Evolutionary conservation across 176 grass and related monocot species (phyloP).

Genomic region (Tuctoria greenei): DNA sequence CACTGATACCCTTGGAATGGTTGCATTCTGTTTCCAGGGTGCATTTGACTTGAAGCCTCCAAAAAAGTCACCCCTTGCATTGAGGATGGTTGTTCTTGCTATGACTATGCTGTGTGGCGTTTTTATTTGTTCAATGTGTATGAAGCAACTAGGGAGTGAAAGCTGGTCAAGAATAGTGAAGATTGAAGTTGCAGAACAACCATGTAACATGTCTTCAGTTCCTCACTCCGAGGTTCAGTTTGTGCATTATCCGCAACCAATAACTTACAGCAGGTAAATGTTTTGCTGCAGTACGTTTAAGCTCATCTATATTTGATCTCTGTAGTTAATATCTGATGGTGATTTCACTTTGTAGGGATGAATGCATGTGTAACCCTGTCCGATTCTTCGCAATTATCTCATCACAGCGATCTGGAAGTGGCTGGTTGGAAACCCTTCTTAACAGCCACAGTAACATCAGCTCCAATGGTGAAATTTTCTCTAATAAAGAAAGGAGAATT

Average conservation of each 20-base stretch:
- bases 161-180: conserved; percentile 61
- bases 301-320: conserved; percentile 22
- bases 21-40: conserved; percentile 51
- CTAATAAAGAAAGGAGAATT: conserved; percentile 70
- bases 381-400: conserved; percentile 83
- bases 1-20: not conserved
- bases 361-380: conserved; percentile 75
- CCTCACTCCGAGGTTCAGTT: conserved; percentile 46
- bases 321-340: conserved; percentile 36
- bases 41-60: conserved; percentile 53
- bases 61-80: conserved; percentile 60
- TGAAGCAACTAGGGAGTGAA: conserved; percentile 65
- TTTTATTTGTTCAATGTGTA: conserved; percentile 72
- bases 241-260: conserved; percentile 74
- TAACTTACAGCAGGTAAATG: conserved; percentile 64
- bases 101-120: conserved; percentile 69
- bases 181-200: conserved; percentile 47
- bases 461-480: conserved; percentile 95
- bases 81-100: conserved; percentile 69
- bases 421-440: conserved; percentile 94
- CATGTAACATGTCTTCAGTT: conserved; percentile 47
- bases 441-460: conserved; percentile 91
- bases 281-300: conserved; percentile 10
- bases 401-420: conserved; percentile 84
- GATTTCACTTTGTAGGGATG: conserved; percentile 53